Percentiles rank a stretch among this genome's conserved stretches.
Conservation (phyloP, 2,329 filamentous ascomycete species). For the Acarospora socialis region DNA sequence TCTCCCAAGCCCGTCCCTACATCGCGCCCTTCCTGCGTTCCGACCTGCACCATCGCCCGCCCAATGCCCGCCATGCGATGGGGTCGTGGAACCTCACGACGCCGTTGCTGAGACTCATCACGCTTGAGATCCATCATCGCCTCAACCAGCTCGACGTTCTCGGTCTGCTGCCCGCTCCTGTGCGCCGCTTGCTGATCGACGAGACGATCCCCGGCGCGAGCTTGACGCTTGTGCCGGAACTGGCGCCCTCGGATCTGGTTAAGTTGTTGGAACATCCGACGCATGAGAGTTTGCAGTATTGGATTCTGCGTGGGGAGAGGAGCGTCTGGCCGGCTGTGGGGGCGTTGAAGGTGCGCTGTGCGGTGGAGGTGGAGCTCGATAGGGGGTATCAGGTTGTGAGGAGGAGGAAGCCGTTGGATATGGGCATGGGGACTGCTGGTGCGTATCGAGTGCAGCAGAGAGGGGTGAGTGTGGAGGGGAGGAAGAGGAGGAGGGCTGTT, state of each 20-base stretch:
- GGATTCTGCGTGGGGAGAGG: slow-evolving; percentile 71
- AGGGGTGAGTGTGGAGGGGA: not conserved
- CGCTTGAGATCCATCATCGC: slow-evolving; percentile 65
- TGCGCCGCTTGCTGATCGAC: slow-evolving; percentile 66
- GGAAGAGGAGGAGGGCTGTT: slow-evolving; percentile 8
- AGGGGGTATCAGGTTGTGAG: slow-evolving; percentile 68
- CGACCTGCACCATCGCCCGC: slow-evolving; percentile 67
- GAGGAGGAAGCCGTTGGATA: slow-evolving; percentile 26
- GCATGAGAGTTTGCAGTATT: slow-evolving; percentile 60
- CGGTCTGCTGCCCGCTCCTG: slow-evolving; percentile 52
- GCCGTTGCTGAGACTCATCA: slow-evolving; percentile 48
- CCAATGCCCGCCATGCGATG: slow-evolving; percentile 45
- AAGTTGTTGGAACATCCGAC: slow-evolving; percentile 74
- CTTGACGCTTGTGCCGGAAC: slow-evolving; percentile 68
- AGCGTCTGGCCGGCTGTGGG: slow-evolving; percentile 85
- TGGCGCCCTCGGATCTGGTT: slow-evolving; percentile 58
- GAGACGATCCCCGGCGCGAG: slow-evolving; percentile 66
- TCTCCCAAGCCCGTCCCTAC: slow-evolving; percentile 84
- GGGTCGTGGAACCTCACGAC: slow-evolving; percentile 45
- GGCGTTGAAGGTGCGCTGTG: slow-evolving; percentile 67
- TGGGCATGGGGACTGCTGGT: no score
- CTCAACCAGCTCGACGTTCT: slow-evolving; percentile 69
- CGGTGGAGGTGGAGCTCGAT: slow-evolving; percentile 78
- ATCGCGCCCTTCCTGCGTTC: slow-evolving; percentile 72
- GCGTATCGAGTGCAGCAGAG: no score